Evolutionary conservation across 1,284 basidiomycete genomes (phyloP).

Genomic region (Fomitopsis schrenkii): DNA sequence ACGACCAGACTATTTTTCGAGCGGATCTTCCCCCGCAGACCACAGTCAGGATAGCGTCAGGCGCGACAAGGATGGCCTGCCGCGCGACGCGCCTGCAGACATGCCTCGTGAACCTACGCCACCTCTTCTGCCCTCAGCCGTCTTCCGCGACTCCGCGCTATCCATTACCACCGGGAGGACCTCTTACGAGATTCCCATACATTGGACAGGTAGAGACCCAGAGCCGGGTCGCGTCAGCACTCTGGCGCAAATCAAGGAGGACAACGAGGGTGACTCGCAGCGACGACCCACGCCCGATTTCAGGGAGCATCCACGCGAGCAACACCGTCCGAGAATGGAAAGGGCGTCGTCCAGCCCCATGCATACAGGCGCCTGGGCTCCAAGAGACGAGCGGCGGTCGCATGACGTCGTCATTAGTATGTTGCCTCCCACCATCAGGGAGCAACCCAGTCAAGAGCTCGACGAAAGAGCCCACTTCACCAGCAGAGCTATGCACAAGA

Average conservation of each 20-base stretch:
- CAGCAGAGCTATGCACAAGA: not conserved
- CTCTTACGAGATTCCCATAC: conserved; percentile 29
- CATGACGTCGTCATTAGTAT: conserved; percentile 24
- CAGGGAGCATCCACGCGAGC: conserved; percentile 3
- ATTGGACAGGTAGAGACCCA: conserved; percentile 27
- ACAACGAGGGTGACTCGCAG: not conserved
- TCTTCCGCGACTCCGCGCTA: conserved; percentile 35
- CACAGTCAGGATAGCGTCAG: not conserved
- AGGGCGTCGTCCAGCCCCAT: conserved; percentile 9
- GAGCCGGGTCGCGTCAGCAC: conserved; percentile 12
- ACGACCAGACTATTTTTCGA: not conserved
- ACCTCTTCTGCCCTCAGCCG: conserved; percentile 28
- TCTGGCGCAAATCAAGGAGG: conserved; percentile 10
- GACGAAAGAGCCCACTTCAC: conserved; percentile 11
- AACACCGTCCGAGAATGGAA: conserved; percentile 5
- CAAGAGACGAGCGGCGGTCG: conserved; percentile 20
- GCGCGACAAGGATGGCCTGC: conserved; percentile 2
- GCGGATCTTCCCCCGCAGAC: not conserved
- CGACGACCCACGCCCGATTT: not conserved
- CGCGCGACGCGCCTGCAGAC: conserved; percentile 8
- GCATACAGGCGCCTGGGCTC: conserved; percentile 23
- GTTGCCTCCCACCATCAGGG: conserved; percentile 24
- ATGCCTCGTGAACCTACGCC: conserved; percentile 24
- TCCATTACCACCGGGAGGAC: conserved; percentile 26
- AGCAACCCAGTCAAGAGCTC: conserved; percentile 23